Conservation (phyloP, 768 basidiomycete species). For the Lactarius deliciosus region DNA sequence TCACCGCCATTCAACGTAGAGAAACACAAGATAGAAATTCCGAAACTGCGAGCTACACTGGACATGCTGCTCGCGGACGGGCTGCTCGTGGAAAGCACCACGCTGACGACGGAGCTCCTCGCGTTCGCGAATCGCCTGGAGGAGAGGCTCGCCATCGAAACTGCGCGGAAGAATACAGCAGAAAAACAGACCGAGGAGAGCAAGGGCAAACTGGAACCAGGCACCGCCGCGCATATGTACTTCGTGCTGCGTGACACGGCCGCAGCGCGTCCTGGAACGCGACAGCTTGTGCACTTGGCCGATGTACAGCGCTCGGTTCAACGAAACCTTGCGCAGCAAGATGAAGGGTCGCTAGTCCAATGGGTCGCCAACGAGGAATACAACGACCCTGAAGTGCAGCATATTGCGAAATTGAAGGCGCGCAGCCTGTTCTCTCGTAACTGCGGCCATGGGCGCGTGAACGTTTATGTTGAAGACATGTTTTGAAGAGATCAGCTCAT, state of each 20-base stretch:
- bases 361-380: not conserved
- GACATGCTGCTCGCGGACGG: constrained; percentile 22
- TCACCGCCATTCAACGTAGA: constrained; percentile 17
- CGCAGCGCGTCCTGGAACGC: not conserved
- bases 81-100: constrained; percentile 11
- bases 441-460: too few species aligned
- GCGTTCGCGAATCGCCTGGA: constrained; percentile 20
- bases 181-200: not conserved
- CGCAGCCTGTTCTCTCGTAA: constrained; percentile 4
- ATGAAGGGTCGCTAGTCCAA: not conserved
- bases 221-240: not conserved
- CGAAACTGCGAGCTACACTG: constrained; percentile 24
- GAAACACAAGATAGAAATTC: constrained; percentile 20
- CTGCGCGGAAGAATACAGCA: not conserved
- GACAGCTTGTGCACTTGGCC: constrained; percentile 23
- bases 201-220: not conserved
- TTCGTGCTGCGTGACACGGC: constrained; percentile 9
- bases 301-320: constrained; percentile 27
- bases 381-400: constrained; percentile 5
- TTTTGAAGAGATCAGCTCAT: not conserved
- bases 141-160: constrained; percentile 4
- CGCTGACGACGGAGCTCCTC: constrained; percentile 20
- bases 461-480: constrained; percentile 16
- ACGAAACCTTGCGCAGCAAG: constrained; percentile 7
- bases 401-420: constrained; percentile 3